A percentile compares a stretch with the other conserved stretches of the same genome.
Evolutionary conservation across 257 asterid genomes (phyloP).

Genomic region (Capsicum chinense): DNA sequence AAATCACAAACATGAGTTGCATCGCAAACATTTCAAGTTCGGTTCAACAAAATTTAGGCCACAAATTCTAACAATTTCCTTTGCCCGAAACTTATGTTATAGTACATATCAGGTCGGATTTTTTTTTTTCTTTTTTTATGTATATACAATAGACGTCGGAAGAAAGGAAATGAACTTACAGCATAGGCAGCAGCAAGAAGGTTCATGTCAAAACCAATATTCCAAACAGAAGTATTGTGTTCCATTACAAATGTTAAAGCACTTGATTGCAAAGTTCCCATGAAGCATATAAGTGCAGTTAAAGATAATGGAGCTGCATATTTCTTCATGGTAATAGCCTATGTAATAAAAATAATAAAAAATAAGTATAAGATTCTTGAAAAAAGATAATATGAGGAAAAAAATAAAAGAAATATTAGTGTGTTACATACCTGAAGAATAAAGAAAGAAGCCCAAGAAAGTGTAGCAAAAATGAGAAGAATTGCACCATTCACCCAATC

Average conservation of each 20-base stretch:
- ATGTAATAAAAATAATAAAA: background rate
- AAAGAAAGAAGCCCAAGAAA: constrained; percentile 96
- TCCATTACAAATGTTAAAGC: constrained; percentile 87
- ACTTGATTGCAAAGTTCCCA: constrained; percentile 92
- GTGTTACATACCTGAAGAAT: constrained; percentile 65
- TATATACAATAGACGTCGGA: too few relatives aligned
- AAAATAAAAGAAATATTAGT: too few relatives aligned
- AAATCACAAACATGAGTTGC: too few relatives aligned
- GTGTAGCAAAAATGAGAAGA: constrained; percentile 82
- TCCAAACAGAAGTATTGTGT: constrained; percentile 74
- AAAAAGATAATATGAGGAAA: too few relatives aligned
- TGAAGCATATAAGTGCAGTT: constrained; percentile 75
- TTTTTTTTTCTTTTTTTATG: too few relatives aligned
- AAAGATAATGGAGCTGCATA: constrained; percentile 83
- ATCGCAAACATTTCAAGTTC: too few relatives aligned
- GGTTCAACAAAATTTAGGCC: too few relatives aligned
- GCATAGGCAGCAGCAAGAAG: constrained; percentile 98
- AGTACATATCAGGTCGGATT: too few relatives aligned
- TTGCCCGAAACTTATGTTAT: too few relatives aligned
- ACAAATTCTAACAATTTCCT: too few relatives aligned
- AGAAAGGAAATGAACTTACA: constrained; percentile 46
- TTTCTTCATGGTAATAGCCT: constrained; percentile 67
- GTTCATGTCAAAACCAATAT: constrained; percentile 84
- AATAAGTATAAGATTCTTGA: too few relatives aligned
- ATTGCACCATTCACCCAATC: constrained; percentile 89